Evolutionary conservation across 768 basidiomycete genomes (phyloP).

Genomic region (Phaffia australis): DNA sequence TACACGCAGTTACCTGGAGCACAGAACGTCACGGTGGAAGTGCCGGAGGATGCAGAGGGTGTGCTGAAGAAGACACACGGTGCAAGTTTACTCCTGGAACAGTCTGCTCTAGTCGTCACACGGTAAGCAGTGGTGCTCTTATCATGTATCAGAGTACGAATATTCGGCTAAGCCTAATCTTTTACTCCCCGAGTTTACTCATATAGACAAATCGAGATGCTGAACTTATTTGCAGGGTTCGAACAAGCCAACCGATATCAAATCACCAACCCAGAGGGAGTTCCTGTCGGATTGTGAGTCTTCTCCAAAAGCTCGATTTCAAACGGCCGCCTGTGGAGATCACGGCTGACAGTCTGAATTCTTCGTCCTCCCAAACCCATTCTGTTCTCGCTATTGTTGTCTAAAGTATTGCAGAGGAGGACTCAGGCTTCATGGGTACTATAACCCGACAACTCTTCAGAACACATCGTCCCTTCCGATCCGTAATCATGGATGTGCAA

Average conservation of each 20-base stretch:
- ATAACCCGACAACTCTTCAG: conserved; percentile 14
- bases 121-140: not conserved
- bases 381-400: too few relatives aligned
- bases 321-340: too few relatives aligned
- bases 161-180: not conserved
- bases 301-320: too few relatives aligned
- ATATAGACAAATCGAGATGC: conserved; percentile 18
- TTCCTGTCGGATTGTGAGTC: conserved; percentile 13
- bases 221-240: conserved; percentile 23
- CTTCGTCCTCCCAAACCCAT: too few relatives aligned
- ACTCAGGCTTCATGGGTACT: conserved; percentile 10
- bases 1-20: not conserved
- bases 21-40: conserved; percentile 5
- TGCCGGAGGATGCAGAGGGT: conserved; percentile 17
- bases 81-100: conserved; percentile 3
- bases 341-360: too few relatives aligned
- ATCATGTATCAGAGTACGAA: too few relatives aligned
- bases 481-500: conserved; percentile 13
- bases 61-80: conserved; percentile 18
- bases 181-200: not conserved
- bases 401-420: conserved; percentile 14
- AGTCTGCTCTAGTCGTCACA: conserved; percentile 9
- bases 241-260: conserved; percentile 22
- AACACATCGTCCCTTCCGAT: conserved; percentile 20
- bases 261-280: conserved; percentile 9